phyloP scores from a whole-genome alignment of 352 stramenopile genomes.

The Globisporangium polare region DNA sequence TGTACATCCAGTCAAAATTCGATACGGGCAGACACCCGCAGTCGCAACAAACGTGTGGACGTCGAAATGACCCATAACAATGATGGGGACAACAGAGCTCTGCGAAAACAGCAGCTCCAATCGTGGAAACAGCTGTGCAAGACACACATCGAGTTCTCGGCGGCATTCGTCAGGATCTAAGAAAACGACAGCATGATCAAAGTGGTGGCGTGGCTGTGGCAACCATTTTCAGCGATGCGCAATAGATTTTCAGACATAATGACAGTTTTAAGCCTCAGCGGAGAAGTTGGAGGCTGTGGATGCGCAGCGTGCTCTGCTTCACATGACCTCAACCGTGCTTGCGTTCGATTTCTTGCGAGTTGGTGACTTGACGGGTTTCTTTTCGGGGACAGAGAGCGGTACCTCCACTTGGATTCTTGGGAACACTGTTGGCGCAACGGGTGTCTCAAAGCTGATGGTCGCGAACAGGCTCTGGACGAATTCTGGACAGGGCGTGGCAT shows the following conservation, averaged over 20 bases:
- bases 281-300: background rate
- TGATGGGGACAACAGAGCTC: too few species aligned
- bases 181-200: too few species aligned
- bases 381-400: slow-evolving; percentile 5
- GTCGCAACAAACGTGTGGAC: too few species aligned
- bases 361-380: background rate
- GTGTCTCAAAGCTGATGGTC: slow-evolving; percentile 5
- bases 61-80: too few species aligned
- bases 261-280: background rate
- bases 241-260: background rate
- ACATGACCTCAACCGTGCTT: background rate
- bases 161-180: too few species aligned
- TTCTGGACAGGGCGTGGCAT: slow-evolving; percentile 7
- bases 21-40: too few species aligned
- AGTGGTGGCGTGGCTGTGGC: too few species aligned
- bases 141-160: too few species aligned
- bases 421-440: slow-evolving; percentile 12
- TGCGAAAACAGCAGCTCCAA: too few species aligned
- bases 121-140: too few species aligned
- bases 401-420: slow-evolving; percentile 7
- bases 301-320: background rate
- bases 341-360: slow-evolving; percentile 5
- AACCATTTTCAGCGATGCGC: too few species aligned
- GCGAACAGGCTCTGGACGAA: slow-evolving; percentile 8
- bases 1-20: background rate